These are phyloP conservation scores for Aspergillus chevalieri DNA, from an alignment of 2,329 filamentous ascomycete genomes.

Conservation along the genomic window DNA sequence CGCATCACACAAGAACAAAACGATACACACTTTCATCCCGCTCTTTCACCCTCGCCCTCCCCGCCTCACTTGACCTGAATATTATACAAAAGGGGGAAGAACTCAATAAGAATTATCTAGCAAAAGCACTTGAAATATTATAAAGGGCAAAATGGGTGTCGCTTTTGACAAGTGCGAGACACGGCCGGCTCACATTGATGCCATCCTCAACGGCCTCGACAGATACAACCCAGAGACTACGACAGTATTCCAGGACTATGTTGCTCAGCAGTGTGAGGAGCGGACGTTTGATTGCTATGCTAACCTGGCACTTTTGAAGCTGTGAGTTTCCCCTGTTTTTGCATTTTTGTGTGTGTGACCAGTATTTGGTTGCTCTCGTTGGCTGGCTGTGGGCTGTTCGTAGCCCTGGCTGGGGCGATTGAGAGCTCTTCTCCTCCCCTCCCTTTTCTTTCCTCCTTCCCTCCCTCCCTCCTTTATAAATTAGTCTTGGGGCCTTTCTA, in stretches of 20 bases:
- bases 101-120: neutral
- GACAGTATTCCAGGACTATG: constrained; percentile 85
- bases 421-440: neutral
- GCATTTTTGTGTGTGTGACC: constrained; percentile 3
- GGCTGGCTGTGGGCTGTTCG: neutral
- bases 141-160: constrained; percentile 22
- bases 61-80: constrained; percentile 1
- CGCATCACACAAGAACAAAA: constrained; percentile 10
- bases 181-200: constrained; percentile 83
- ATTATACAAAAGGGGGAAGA: neutral
- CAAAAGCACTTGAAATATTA: constrained; percentile 3
- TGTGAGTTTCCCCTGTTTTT: constrained; percentile 54
- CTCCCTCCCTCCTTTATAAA: constrained; percentile 40
- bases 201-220: constrained; percentile 94
- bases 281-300: constrained; percentile 94
- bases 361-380: neutral
- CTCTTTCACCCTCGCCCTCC: neutral
- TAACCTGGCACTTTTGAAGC: constrained; percentile 90
- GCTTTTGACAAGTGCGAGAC: constrained; percentile 84
- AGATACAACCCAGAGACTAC: constrained; percentile 98
- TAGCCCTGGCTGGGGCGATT: too few species aligned
- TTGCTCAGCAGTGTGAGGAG: constrained; percentile 89
- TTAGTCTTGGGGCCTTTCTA: constrained; percentile 44
- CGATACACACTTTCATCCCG: neutral
- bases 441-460: neutral